These are phyloP conservation scores for Salmacisia buchloeana DNA, from an alignment of 1,284 basidiomycete species.

Conservation along the genomic window DNA sequence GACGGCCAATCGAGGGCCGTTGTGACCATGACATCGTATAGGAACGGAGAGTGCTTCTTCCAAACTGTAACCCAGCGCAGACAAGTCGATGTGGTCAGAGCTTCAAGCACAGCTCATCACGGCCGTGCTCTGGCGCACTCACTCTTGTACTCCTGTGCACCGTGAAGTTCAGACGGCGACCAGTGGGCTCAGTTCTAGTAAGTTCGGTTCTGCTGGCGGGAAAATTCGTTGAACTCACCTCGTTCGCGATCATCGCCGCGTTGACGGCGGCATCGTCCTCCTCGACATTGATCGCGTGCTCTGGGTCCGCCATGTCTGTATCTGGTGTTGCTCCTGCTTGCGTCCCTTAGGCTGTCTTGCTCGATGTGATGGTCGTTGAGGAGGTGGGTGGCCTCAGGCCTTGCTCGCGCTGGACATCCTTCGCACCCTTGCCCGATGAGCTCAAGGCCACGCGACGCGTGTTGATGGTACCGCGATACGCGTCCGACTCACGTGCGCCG, in stretches of 20 bases:
- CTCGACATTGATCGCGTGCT: conserved; percentile 25
- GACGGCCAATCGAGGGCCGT: conserved; percentile 98
- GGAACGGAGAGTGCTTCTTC: conserved; percentile 59
- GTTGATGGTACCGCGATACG: not conserved
- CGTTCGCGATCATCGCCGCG: conserved; percentile 42
- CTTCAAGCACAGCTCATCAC: not conserved
- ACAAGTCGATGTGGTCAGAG: not conserved
- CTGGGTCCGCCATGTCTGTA: not conserved
- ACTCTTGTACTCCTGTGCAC: conserved; percentile 40
- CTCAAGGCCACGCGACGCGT: conserved; percentile 8
- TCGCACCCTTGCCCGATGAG: no score
- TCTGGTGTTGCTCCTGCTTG: not conserved
- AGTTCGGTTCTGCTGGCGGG: not conserved
- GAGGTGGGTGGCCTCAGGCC: not conserved
- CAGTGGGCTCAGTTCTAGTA: not conserved
- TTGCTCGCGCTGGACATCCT: not conserved
- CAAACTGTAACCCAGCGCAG: conserved; percentile 24
- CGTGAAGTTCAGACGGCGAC: not conserved
- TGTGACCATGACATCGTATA: conserved; percentile 95
- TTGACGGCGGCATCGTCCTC: conserved; percentile 41
- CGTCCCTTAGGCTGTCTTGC: not conserved
- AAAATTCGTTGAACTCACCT: conserved; percentile 16
- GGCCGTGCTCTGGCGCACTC: conserved; percentile 3
- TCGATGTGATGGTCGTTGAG: not conserved
- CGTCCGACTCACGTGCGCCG: not conserved